Conservation (phyloP, 495 filamentous ascomycete species). For the Penicillium paxilli region DNA sequence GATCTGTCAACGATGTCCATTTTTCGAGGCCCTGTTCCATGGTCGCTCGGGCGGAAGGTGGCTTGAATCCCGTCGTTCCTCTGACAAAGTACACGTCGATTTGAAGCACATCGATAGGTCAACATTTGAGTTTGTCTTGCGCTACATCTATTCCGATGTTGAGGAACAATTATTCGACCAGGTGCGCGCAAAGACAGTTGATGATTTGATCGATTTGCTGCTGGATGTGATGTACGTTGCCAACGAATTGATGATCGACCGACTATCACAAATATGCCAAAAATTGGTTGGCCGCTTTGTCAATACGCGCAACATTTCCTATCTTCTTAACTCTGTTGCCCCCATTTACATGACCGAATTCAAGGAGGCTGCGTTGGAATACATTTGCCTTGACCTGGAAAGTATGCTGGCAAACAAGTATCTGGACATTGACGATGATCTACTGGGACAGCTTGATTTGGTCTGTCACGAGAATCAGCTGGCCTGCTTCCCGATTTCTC, state of each 20-base stretch:
- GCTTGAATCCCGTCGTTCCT: conserved; percentile 68
- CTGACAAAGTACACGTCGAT: conserved; percentile 69
- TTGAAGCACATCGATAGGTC: conserved; percentile 73
- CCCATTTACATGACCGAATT: conserved; percentile 81
- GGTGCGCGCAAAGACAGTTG: conserved; percentile 66
- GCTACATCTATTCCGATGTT: conserved; percentile 79
- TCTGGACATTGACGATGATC: conserved; percentile 81
- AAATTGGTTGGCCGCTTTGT: conserved; percentile 83
- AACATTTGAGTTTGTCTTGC: conserved; percentile 77
- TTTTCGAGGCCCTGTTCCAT: conserved; percentile 86
- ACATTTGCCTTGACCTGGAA: conserved; percentile 88
- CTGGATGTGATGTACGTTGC: conserved; percentile 88
- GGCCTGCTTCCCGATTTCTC: conserved; percentile 69
- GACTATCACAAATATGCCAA: conserved; percentile 87
- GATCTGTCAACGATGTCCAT: conserved; percentile 82
- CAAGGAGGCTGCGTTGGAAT: conserved; percentile 85
- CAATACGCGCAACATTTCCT: conserved; percentile 81
- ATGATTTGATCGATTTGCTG: conserved; percentile 84
- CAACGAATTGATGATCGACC: conserved; percentile 93
- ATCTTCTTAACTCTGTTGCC: conserved; percentile 78
- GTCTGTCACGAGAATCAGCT: conserved; percentile 81
- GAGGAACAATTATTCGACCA: conserved; percentile 81
- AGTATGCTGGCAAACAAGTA: conserved; percentile 86
- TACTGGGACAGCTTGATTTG: conserved; percentile 74
- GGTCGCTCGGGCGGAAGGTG: conserved; percentile 82